Base-by-base conservation (phyloP, 169 alveolate genomes). In the Plasmodium vivax region DNA sequence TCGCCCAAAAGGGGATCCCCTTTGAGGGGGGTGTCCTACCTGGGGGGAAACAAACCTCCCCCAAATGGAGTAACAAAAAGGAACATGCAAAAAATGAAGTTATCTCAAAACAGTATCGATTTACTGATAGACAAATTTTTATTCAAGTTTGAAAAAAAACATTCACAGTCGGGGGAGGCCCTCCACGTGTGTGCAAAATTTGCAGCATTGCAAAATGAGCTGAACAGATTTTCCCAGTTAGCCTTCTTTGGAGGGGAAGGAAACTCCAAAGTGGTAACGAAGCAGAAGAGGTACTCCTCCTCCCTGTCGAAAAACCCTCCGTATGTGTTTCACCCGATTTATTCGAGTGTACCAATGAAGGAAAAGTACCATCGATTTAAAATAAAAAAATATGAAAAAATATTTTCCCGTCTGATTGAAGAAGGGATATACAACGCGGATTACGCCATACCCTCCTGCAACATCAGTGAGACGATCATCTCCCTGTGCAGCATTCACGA, bases 311-410 rank as follows among this genome's bases (percentile, higher is more conserved):
- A 68, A 77, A 87, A 87, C n/a, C 93, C 87, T 4, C 93, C 93
- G 54, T 87, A 87, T 77, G 82, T 87, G 23, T 87, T 87, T 54
- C 87, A 87, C 82, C 87, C 93, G 3, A 74, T 77, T 30, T 87
- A 87, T 16, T 87, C 93, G 8, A 56, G 45, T 77, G 87, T 75
- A n/a, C 43, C 62, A n/a, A 75, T 34, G 47, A 87, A 85, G 68
- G 56, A 73, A 16, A 85, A 72, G 6, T n/a, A 62, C 4, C 82
- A 87, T 16, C 85, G 93, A 47, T 87, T 75, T 87, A 87, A 85
- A 36, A 51, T 85, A 9, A 87, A 87, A 23, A 87, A 87, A 77
- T 87, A 87, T 87, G 85, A 77, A 75, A 74, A 74, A 36, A 77
- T 87, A 87, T 77, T 87, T 56, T 75, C 77, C 16, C 71, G 81